Conservation (phyloP, 768 basidiomycete genomes). For the Termitomyces sp. region DNA sequence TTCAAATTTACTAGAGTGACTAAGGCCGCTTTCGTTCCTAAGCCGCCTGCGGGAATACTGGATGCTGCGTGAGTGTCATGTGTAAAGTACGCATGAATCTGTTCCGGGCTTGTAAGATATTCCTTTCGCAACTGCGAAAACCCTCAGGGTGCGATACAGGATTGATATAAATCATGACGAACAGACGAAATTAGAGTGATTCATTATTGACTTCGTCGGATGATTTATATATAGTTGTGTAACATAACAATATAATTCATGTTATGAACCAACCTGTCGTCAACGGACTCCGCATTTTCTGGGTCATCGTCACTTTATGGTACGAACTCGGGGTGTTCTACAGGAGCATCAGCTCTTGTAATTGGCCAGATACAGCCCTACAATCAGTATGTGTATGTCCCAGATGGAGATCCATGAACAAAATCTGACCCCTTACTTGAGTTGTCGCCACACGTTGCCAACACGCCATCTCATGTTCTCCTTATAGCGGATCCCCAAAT, state of each 20-base stretch:
- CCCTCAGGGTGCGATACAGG: no score
- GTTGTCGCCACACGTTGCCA: not conserved
- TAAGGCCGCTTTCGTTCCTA: not conserved
- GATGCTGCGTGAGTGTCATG: not conserved
- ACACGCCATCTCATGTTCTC: slow-evolving; percentile 50
- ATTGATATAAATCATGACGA: no score
- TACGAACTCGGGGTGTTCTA: slow-evolving; percentile 62
- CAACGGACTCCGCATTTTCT: slow-evolving; percentile 46
- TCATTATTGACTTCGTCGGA: not conserved
- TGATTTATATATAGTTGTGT: not conserved
- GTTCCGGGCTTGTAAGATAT: not conserved
- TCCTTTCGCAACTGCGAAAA: not conserved
- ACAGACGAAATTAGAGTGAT: not conserved
- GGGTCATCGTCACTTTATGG: slow-evolving; percentile 67
- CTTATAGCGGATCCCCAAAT: slow-evolving; percentile 89
- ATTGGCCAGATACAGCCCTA: slow-evolving; percentile 54
- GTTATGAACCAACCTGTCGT: slow-evolving; percentile 9
- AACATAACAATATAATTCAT: not conserved
- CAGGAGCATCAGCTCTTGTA: slow-evolving; percentile 42
- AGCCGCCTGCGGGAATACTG: not conserved
- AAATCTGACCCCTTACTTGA: not conserved
- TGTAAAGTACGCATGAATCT: not conserved
- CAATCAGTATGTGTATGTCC: slow-evolving; percentile 21
- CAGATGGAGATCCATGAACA: not conserved
- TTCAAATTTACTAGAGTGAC: not conserved